phyloP scores from a whole-genome alignment of 176 grass and related monocot genomes.

The Alopecurus myosuroides region DNA sequence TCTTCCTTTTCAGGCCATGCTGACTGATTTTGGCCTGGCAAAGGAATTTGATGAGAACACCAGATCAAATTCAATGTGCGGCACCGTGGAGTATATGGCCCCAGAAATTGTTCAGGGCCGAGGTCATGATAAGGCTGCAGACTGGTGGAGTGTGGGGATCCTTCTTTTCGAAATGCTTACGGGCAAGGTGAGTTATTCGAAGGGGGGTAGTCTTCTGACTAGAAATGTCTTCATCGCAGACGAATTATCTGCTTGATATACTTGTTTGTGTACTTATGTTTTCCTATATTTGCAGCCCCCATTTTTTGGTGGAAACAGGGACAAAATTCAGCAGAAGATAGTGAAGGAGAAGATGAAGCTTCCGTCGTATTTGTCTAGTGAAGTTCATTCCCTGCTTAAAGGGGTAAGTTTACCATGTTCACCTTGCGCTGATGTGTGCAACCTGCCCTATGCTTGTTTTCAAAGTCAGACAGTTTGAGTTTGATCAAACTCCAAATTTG shows the following conservation, averaged over 20 bases:
- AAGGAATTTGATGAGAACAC: conserved; percentile 98
- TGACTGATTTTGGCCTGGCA: conserved; percentile 94
- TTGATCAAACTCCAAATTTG: not conserved
- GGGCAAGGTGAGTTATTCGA: conserved; percentile 59
- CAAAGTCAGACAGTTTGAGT: not conserved
- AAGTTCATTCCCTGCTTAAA: conserved; percentile 94
- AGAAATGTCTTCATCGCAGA: not conserved
- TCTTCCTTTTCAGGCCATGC: conserved; percentile 56
- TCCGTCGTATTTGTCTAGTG: conserved; percentile 63
- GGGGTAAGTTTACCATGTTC: conserved; percentile 56
- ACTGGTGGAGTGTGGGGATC: conserved; percentile 99
- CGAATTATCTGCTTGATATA: not conserved
- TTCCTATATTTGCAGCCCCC: conserved; percentile 63
- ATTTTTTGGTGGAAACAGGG: conserved; percentile 73
- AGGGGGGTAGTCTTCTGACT: not conserved
- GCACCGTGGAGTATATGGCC: conserved; percentile 96
- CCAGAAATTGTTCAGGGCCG: conserved; percentile 88
- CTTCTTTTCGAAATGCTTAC: conserved; percentile 99
- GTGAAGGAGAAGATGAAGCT: conserved; percentile 94
- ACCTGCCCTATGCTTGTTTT: not conserved
- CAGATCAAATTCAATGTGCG: conserved; percentile 94
- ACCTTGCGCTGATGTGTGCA: not conserved
- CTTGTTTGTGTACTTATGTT: conserved; percentile 8
- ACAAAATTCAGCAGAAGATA: conserved; percentile 93
- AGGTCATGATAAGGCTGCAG: conserved; percentile 96